A percentile compares a stretch with the other conserved stretches of the same genome.
These are phyloP conservation scores for Clavispora carvajalis DNA, from an alignment of 805 yeast species.

Conservation along the genomic window DNA sequence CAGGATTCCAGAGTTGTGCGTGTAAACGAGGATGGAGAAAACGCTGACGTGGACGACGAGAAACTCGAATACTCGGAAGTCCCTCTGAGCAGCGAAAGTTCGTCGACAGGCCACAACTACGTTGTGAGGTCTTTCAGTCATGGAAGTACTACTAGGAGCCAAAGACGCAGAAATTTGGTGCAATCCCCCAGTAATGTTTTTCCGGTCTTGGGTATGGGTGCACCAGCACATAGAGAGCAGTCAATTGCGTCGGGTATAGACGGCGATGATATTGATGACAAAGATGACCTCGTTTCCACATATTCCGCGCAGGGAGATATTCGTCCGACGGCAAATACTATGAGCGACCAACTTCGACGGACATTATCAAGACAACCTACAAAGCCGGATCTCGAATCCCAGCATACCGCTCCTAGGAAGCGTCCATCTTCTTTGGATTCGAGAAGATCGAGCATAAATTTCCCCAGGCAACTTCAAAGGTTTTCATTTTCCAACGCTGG, in stretches of 20 bases:
- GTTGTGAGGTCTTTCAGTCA: not conserved
- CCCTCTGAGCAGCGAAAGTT: conserved; percentile 1
- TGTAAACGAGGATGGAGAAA: conserved; percentile 2
- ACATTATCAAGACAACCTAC: conserved; percentile 10
- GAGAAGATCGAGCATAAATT: conserved; percentile 1
- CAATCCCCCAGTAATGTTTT: conserved; percentile 70
- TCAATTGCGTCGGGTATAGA: conserved; percentile 46
- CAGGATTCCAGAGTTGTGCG: conserved; percentile 77
- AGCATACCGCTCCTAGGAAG: not conserved
- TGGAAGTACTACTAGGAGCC: not conserved
- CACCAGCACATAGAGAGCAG: conserved; percentile 50
- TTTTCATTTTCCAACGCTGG: not conserved
- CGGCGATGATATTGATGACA: not conserved
- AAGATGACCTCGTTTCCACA: not conserved
- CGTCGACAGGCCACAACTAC: not conserved
- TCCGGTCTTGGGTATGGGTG: conserved; percentile 77
- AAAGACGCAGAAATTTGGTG: not conserved
- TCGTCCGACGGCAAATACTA: conserved; percentile 9
- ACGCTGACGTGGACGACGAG: conserved; percentile 6
- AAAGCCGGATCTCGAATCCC: conserved; percentile 9
- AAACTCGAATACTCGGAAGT: not conserved
- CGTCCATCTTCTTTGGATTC: not conserved
- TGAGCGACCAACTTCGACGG: conserved; percentile 10
- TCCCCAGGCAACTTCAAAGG: conserved; percentile 2
- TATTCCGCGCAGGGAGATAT: not conserved